A percentile compares a stretch with the other conserved stretches of the same genome.
These are phyloP conservation scores for Eucalyptus sp. DNA, from an alignment of 345 rosid genomes.

Conservation along the genomic window DNA sequence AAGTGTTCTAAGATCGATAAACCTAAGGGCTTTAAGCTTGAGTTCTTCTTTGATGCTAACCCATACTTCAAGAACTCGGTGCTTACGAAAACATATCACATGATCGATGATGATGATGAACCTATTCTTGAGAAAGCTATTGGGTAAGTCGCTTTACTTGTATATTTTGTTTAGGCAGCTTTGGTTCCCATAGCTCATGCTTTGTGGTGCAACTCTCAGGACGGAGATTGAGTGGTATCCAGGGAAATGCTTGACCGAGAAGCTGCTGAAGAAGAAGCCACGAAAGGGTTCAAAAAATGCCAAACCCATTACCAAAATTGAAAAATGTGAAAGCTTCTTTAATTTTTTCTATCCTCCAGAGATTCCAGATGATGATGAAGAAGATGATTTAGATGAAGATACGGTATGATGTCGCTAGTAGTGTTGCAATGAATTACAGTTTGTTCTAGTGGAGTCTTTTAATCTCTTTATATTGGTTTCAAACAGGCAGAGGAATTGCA, in stretches of 20 bases:
- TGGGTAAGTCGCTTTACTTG: conserved; percentile 31
- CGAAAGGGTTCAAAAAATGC: conserved; percentile 88
- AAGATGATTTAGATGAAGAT: conserved; percentile 58
- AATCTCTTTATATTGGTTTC: not conserved
- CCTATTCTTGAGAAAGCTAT: conserved; percentile 93
- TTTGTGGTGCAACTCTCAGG: not conserved
- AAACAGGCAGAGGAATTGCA: conserved; percentile 92
- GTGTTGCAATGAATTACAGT: not conserved
- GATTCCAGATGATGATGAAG: conserved; percentile 85
- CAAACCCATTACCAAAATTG: conserved; percentile 82
- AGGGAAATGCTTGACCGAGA: conserved; percentile 89
- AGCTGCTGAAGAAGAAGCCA: conserved; percentile 90
- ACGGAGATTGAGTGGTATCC: conserved; percentile 96
- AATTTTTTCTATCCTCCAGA: conserved; percentile 93
- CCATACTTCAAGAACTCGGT: conserved; percentile 92
- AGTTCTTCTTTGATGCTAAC: conserved; percentile 77
- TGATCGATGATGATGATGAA: conserved; percentile 97
- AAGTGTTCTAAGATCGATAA: conserved; percentile 80
- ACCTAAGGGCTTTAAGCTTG: conserved; percentile 95
- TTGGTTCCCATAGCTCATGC: not conserved
- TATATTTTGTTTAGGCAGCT: not conserved
- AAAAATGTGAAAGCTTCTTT: conserved; percentile 90
- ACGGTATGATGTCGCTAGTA: conserved; percentile 25
- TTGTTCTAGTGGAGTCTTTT: not conserved
- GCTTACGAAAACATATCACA: conserved; percentile 90